phyloP scores from a whole-genome alignment of 305 asterid genomes.

The Petunia hybrid region DNA sequence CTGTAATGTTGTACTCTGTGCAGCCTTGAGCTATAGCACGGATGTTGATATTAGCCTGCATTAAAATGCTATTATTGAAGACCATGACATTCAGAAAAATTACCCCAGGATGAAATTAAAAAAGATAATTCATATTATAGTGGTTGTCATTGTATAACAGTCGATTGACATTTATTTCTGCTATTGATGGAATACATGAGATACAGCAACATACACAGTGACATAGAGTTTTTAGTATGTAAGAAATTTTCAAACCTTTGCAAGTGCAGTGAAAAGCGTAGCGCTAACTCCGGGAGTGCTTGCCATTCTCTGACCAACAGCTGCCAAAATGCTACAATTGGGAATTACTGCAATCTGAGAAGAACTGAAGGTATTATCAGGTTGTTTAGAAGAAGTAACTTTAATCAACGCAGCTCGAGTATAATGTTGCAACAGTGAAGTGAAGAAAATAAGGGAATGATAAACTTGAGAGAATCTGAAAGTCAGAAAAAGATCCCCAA shows the following conservation, averaged over 20 bases:
- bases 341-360: slow-evolving; percentile 89
- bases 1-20: slow-evolving; percentile 94
- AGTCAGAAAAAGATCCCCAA: not conserved
- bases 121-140: slow-evolving; percentile 15
- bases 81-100: slow-evolving; percentile 14
- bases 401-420: slow-evolving; percentile 20
- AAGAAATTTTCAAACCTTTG: slow-evolving; percentile 68
- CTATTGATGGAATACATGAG: not conserved
- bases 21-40: slow-evolving; percentile 99
- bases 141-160: not conserved
- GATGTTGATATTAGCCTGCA: slow-evolving; percentile 94
- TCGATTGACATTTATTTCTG: slow-evolving; percentile 4
- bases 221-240: not conserved
- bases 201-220: slow-evolving; percentile 10
- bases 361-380: slow-evolving; percentile 25
- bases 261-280: slow-evolving; percentile 94
- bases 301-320: slow-evolving; percentile 99
- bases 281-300: slow-evolving; percentile 99
- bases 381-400: slow-evolving; percentile 7
- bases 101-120: not conserved
- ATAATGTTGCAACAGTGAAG: not conserved
- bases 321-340: slow-evolving; percentile 95
- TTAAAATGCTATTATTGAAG: slow-evolving; percentile 26
- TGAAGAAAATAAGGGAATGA: not conserved
- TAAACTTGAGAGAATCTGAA: not conserved